A percentile compares a stretch with the other conserved stretches of the same genome.
These are phyloP conservation scores for Lophiostoma macrostomum DNA, from an alignment of 495 filamentous ascomycete genomes.

Conservation along the genomic window DNA sequence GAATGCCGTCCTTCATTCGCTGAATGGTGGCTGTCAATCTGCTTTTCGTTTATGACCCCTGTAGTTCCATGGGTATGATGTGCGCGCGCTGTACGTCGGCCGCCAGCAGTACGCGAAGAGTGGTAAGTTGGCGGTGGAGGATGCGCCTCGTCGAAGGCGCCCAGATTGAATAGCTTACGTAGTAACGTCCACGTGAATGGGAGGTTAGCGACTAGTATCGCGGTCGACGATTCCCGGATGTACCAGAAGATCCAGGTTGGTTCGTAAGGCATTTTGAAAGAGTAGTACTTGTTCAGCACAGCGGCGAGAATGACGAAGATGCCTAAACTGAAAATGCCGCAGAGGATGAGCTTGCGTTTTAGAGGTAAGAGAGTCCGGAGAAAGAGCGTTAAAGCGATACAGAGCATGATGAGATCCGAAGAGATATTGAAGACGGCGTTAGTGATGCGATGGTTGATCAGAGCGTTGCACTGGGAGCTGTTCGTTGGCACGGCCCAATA, in stretches of 20 bases:
- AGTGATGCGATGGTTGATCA: constrained; percentile 58
- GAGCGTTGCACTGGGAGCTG: constrained; percentile 38
- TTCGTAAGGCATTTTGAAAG: constrained; percentile 55
- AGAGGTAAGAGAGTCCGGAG: constrained; percentile 52
- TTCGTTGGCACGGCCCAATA: constrained; percentile 53
- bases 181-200: constrained; percentile 61
- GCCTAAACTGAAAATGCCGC: constrained; percentile 52
- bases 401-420: constrained; percentile 61
- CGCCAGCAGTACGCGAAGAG: constrained; percentile 30
- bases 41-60: constrained; percentile 10
- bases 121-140: constrained; percentile 31
- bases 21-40: background rate
- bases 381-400: constrained; percentile 58
- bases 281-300: constrained; percentile 65
- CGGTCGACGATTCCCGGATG: constrained; percentile 60
- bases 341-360: constrained; percentile 52
- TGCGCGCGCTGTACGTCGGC: constrained; percentile 14
- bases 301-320: constrained; percentile 62
- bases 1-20: background rate
- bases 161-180: constrained; percentile 52
- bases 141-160: constrained; percentile 41
- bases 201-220: constrained; percentile 62
- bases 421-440: constrained; percentile 66
- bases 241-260: constrained; percentile 66
- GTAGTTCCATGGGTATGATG: background rate